A percentile compares a stretch with the other conserved stretches of the same genome.
These are phyloP conservation scores for Collybia nuda DNA, from an alignment of 768 basidiomycete genomes.

Conservation along the genomic window DNA sequence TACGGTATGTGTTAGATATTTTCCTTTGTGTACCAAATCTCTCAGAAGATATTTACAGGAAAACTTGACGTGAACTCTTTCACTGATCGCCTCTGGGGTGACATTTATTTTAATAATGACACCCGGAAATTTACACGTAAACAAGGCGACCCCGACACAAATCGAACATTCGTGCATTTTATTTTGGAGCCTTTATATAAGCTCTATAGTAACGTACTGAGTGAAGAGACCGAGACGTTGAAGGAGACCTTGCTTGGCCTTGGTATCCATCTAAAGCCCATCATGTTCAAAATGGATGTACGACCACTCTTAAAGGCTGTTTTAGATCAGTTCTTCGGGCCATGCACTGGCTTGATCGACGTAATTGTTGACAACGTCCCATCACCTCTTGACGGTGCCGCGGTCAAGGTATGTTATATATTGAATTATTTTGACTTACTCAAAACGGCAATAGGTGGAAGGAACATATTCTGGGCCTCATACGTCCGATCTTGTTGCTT, in stretches of 20 bases:
- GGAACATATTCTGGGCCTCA: constrained; percentile 88
- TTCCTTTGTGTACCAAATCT: too few relatives aligned
- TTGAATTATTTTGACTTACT: neutral
- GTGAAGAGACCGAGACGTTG: constrained; percentile 89
- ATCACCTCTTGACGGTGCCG: constrained; percentile 62
- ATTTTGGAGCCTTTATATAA: constrained; percentile 97
- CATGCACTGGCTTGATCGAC: constrained; percentile 86
- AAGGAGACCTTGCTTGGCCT: constrained; percentile 76
- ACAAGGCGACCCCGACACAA: constrained; percentile 72
- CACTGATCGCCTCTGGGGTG: constrained; percentile 93
- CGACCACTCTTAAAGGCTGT: constrained; percentile 92
- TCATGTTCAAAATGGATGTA: constrained; percentile 99
- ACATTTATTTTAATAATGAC: constrained; percentile 89
- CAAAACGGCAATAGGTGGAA: constrained; percentile 54
- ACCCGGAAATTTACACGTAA: constrained; percentile 90
- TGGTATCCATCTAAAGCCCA: constrained; percentile 83
- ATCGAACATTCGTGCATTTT: constrained; percentile 92
- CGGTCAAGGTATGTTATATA: constrained; percentile 50
- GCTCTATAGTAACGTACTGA: constrained; percentile 91
- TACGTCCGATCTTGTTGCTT: constrained; percentile 69
- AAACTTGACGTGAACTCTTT: constrained; percentile 82
- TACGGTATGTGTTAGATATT: constrained; percentile 54
- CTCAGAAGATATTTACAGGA: constrained; percentile 35
- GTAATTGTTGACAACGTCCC: constrained; percentile 91
- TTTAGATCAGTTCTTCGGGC: constrained; percentile 94